Evolutionary conservation across 2,329 filamentous ascomycete genomes (phyloP), one percentile per base, ranked within the genome.

Genomic region (Leptographium flavum): DNA sequence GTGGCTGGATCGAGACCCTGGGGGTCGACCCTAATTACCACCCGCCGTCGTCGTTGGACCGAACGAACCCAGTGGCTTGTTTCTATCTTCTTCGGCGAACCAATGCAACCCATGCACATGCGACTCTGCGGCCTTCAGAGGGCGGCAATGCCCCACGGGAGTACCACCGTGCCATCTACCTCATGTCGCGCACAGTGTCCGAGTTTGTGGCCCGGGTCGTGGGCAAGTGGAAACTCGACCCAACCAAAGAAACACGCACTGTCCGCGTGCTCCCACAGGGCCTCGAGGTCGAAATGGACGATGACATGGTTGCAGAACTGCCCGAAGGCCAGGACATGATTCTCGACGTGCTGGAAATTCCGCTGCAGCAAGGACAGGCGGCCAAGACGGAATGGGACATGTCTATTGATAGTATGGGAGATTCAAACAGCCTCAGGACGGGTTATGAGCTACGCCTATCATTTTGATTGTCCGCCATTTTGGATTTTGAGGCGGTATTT

Each of bases 311-410:
- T 28, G 74, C 75, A 38, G 83, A 90, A 60, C 69, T 96, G 43
- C 75, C 79, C 2, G 92, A 98, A 64, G 88, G 87, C 28, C 87
- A 96, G 61, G 90, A 94, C 57, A 92, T 96, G 82, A 75, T 81
- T 47, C 71, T 84, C 47, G 81, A 92, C 53, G 69, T 84, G 36
- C 58, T 60, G 17, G 69, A 74, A 8, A 47, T 60, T 10, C 54
- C 60, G 27, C 52, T 54, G 35, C 27, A 19, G 23, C n/a, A 32
- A 28, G 40, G 36, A 19, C 31, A 22, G 4, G 28, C 28, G 0
- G 54, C 66, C 33, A 78, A 79, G 55, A 61, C 67, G 31, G 75
- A 79, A 52, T 79, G 74, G 74, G 74, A 79, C 45, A 79, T 79
- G 74, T 64, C 68, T 3, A 58, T 79, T 25, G 75, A 79, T 46